These are phyloP conservation scores for Pseudocercospora eumusae DNA, from an alignment of 2,329 filamentous ascomycete genomes.

Conservation along the genomic window DNA sequence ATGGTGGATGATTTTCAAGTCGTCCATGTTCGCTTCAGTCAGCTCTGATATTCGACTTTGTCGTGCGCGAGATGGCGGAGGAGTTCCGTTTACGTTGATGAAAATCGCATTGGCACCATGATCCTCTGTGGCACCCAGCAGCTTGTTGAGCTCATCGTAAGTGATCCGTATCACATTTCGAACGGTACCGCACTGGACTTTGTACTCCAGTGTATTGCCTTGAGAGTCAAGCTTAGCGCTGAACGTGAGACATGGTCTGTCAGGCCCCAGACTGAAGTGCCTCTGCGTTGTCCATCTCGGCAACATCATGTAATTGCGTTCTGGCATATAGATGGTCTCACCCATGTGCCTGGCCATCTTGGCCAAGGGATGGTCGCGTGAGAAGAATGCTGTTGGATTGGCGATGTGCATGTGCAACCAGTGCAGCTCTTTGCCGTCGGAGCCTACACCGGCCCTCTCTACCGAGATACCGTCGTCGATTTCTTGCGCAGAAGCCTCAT, in stretches of 20 bases:
- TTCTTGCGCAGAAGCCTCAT: constrained; percentile 64
- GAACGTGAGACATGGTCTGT: constrained; percentile 62
- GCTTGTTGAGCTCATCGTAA: constrained; percentile 41
- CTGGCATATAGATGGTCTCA: constrained; percentile 59
- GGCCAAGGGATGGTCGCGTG: constrained; percentile 59
- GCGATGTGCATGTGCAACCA: constrained; percentile 81
- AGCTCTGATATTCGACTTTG: constrained; percentile 29
- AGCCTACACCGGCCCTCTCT: constrained; percentile 47
- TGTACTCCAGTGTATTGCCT: constrained; percentile 57
- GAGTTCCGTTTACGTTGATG: constrained; percentile 40
- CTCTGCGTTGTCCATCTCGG: constrained; percentile 51
- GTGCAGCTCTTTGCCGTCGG: constrained; percentile 51
- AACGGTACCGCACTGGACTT: constrained; percentile 56
- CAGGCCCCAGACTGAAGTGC: constrained; percentile 56
- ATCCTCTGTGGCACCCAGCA: constrained; percentile 21
- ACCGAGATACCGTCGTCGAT: constrained; percentile 80
- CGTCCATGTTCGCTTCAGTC: constrained; percentile 34
- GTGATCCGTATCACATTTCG: constrained; percentile 58
- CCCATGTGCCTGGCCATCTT: constrained; percentile 62
- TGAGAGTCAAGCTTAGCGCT: constrained; percentile 56
- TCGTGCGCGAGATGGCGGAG: constrained; percentile 26
- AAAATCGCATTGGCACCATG: constrained; percentile 21
- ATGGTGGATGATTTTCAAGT: constrained; percentile 42
- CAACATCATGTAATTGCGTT: constrained; percentile 59
- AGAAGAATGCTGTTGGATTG: constrained; percentile 72